These are phyloP conservation scores for Tricholoma hemisulphureum DNA, from an alignment of 768 basidiomycete genomes.

Conservation along the genomic window DNA sequence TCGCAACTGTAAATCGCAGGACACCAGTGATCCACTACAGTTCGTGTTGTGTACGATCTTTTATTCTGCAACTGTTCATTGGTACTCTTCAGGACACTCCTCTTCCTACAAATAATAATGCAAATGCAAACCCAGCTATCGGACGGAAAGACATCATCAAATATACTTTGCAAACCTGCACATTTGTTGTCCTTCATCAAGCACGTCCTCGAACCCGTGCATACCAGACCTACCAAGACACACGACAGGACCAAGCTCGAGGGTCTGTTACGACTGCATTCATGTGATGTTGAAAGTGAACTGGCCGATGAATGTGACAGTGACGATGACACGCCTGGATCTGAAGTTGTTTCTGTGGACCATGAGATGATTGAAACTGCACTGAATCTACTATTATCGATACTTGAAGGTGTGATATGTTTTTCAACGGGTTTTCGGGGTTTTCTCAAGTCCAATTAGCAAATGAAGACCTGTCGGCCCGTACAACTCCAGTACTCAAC, in stretches of 20 bases:
- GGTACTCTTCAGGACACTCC: conserved; percentile 49
- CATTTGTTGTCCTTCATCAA: conserved; percentile 83
- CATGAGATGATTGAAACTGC: conserved; percentile 76
- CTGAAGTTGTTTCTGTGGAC: conserved; percentile 40
- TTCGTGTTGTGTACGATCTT: conserved; percentile 24
- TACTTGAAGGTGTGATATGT: conserved; percentile 70
- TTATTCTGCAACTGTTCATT: background rate
- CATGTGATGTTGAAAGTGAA: conserved; percentile 37
- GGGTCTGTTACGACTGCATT: conserved; percentile 27
- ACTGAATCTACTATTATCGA: conserved; percentile 75
- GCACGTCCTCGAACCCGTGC: conserved; percentile 59
- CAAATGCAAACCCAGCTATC: conserved; percentile 75
- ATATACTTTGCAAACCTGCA: conserved; percentile 60
- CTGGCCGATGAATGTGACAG: conserved; percentile 51
- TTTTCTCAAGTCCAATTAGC: conserved; percentile 27
- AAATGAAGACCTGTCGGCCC: conserved; percentile 60
- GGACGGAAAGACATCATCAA: conserved; percentile 49
- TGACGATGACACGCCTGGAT: conserved; percentile 49
- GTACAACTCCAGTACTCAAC: conserved; percentile 60
- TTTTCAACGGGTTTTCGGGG: background rate
- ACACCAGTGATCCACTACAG: conserved; percentile 52
- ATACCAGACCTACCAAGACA: conserved; percentile 26
- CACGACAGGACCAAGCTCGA: background rate
- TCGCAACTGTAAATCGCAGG: conserved; percentile 39
- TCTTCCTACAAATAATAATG: conserved; percentile 77